Evolutionary conservation across 2,329 filamentous ascomycete genomes (phyloP).

Genomic region (Aspergillus bombycis): DNA sequence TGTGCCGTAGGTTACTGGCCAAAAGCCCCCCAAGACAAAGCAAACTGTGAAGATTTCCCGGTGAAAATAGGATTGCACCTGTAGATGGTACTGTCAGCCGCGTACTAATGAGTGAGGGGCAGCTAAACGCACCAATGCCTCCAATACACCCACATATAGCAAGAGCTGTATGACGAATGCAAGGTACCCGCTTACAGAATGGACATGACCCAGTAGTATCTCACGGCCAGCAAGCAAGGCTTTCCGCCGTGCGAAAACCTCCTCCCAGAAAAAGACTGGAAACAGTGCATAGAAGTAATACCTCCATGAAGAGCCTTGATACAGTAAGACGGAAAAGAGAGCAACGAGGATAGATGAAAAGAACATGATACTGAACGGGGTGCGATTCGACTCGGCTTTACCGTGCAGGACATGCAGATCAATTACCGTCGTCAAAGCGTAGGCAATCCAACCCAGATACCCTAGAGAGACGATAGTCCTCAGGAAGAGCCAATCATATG

Average conservation of each 20-base stretch:
- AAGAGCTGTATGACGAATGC: slow-evolving; percentile 66
- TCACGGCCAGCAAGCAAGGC: slow-evolving; percentile 69
- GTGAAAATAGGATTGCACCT: slow-evolving; percentile 91
- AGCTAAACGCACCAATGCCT: slow-evolving; percentile 68
- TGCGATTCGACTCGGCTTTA: slow-evolving; percentile 66
- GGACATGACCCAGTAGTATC: slow-evolving; percentile 70
- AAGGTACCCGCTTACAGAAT: slow-evolving; percentile 59
- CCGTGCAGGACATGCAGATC: slow-evolving; percentile 83
- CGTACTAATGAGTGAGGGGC: too few species aligned
- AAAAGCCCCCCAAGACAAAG: slow-evolving; percentile 75
- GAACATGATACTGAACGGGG: slow-evolving; percentile 59
- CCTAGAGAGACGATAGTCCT: slow-evolving; percentile 84
- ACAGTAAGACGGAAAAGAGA: slow-evolving; percentile 76
- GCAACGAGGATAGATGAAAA: slow-evolving; percentile 77
- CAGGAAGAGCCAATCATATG: slow-evolving; percentile 97
- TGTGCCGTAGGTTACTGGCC: slow-evolving; percentile 75
- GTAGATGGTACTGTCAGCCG: slow-evolving; percentile 11
- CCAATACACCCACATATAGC: slow-evolving; percentile 73
- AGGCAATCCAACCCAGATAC: slow-evolving; percentile 95
- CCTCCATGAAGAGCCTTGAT: slow-evolving; percentile 76
- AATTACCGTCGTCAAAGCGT: slow-evolving; percentile 84
- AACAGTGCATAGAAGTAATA: slow-evolving; percentile 95
- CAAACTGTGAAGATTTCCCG: slow-evolving; percentile 83
- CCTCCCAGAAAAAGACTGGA: slow-evolving; percentile 94
- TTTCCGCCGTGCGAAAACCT: slow-evolving; percentile 77